Evolutionary conservation across 768 basidiomycete genomes (phyloP).

Genomic region (Xerocomus brunneocitrinus): DNA sequence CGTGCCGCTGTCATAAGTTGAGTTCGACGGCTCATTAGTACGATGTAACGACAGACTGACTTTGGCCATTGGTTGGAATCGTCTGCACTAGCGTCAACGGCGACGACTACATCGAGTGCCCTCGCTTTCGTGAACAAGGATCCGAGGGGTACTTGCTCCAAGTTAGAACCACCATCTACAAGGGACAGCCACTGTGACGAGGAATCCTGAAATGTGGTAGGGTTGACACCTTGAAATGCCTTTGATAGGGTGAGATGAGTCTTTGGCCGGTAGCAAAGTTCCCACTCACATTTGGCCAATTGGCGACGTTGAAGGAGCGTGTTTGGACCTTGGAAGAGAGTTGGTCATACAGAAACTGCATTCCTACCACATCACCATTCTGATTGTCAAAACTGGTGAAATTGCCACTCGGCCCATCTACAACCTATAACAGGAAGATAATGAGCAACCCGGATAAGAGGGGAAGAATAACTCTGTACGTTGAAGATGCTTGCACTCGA

Average conservation of each 20-base stretch:
- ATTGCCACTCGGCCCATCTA: constrained; percentile 39
- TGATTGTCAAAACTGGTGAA: constrained; percentile 23
- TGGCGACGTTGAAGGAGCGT: constrained; percentile 56
- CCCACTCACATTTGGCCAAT: constrained; percentile 57
- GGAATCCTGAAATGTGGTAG: constrained; percentile 49
- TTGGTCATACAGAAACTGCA: constrained; percentile 49
- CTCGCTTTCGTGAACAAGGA: constrained; percentile 69
- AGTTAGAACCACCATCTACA: constrained; percentile 68
- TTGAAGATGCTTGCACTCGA: constrained; percentile 69
- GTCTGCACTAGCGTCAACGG: constrained; percentile 64
- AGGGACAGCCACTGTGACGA: constrained; percentile 52
- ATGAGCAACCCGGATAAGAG: background rate
- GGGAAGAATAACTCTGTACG: constrained; percentile 27
- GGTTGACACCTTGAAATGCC: constrained; percentile 51
- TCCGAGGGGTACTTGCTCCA: constrained; percentile 66
- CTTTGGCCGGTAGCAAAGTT: background rate
- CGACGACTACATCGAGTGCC: constrained; percentile 69
- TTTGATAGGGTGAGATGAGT: constrained; percentile 12
- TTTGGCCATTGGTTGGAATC: constrained; percentile 62
- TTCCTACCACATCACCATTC: constrained; percentile 16
- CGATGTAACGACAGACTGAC: constrained; percentile 32
- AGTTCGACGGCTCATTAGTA: background rate
- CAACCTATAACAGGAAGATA: constrained; percentile 36
- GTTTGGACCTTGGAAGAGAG: constrained; percentile 43
- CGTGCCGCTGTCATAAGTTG: constrained; percentile 43